Percentiles rank a stretch among this genome's conserved stretches.
Conservation (phyloP, 768 basidiomycete species). For the Trametes punicea region DNA sequence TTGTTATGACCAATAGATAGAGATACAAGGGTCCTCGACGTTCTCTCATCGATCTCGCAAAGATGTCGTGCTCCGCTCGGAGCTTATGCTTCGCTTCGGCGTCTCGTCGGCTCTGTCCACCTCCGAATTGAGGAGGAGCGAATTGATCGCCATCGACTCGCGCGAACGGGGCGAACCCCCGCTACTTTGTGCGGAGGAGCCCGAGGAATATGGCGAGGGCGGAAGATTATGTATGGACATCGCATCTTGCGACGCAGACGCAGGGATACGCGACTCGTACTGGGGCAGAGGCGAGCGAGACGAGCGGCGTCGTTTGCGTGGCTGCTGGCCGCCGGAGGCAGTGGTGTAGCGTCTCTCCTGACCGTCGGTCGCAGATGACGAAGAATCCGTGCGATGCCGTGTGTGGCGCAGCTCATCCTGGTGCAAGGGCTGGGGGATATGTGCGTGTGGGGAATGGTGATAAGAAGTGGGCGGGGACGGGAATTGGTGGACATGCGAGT, state of each 20-base stretch:
- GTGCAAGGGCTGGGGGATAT: conserved; percentile 19
- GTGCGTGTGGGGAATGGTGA: conserved; percentile 34
- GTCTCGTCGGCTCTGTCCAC: conserved; percentile 14
- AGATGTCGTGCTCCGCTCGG: conserved; percentile 20
- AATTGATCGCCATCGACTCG: conserved; percentile 78
- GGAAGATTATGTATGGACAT: conserved; percentile 47
- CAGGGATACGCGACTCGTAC: background rate
- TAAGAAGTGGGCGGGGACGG: conserved; percentile 29
- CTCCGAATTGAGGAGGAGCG: conserved; percentile 52
- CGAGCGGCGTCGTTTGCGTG: conserved; percentile 57
- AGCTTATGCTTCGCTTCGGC: conserved; percentile 18
- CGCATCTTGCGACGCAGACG: conserved; percentile 32
- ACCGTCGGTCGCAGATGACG: conserved; percentile 28
- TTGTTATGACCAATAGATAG: background rate
- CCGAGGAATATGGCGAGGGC: conserved; percentile 73
- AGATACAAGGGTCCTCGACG: background rate
- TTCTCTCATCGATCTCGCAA: conserved; percentile 11
- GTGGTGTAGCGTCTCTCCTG: conserved; percentile 6
- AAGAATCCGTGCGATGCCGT: conserved; percentile 30
- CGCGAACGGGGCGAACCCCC: conserved; percentile 70
- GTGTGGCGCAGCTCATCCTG: background rate
- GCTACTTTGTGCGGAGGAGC: conserved; percentile 57
- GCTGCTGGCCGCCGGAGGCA: conserved; percentile 9
- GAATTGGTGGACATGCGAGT: conserved; percentile 20
- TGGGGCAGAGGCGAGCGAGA: conserved; percentile 52